These are phyloP conservation scores for Fusarium solani-melongenae DNA, from an alignment of 2,329 filamentous ascomycete species.

Conservation along the genomic window DNA sequence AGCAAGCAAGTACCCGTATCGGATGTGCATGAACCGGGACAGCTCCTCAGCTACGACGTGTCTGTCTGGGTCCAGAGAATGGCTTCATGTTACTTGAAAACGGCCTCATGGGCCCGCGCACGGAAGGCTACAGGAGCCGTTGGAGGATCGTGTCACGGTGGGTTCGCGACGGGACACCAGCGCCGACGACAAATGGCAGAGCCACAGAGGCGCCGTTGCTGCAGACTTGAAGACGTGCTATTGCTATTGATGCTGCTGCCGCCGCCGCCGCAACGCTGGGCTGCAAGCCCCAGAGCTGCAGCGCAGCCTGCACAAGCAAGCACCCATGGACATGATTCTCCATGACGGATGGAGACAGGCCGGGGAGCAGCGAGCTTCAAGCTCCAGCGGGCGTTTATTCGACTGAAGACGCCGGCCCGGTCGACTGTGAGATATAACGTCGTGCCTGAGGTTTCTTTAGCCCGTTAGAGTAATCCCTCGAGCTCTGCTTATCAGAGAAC, in stretches of 20 bases:
- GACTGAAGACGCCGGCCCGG: not conserved
- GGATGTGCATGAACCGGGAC: slow-evolving; percentile 32
- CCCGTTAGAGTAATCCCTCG: not conserved
- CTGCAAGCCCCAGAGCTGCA: slow-evolving; percentile 20
- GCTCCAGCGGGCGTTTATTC: not conserved
- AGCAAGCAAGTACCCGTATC: slow-evolving; percentile 32
- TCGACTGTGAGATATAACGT: not conserved
- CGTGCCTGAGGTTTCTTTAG: not conserved
- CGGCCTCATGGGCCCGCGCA: slow-evolving; percentile 12
- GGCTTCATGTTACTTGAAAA: slow-evolving; percentile 17
- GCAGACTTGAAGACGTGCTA: slow-evolving; percentile 13
- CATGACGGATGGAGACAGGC: slow-evolving; percentile 20
- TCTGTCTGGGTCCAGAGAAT: slow-evolving; percentile 8
- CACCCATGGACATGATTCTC: slow-evolving; percentile 19
- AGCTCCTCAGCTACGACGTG: slow-evolving; percentile 18
- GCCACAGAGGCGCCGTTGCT: slow-evolving; percentile 7
- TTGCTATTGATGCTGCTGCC: not conserved
- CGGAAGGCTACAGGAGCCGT: slow-evolving; percentile 38
- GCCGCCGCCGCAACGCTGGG: slow-evolving; percentile 11
- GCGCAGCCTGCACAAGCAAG: slow-evolving; percentile 11
- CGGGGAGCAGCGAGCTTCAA: not conserved
- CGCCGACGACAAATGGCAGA: slow-evolving; percentile 7
- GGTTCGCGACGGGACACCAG: slow-evolving; percentile 29
- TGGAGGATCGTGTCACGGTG: slow-evolving; percentile 33
- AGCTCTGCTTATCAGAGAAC: not conserved